phyloP scores from a whole-genome alignment of 345 rosid species.

The Aquilaria yunnanensis region DNA sequence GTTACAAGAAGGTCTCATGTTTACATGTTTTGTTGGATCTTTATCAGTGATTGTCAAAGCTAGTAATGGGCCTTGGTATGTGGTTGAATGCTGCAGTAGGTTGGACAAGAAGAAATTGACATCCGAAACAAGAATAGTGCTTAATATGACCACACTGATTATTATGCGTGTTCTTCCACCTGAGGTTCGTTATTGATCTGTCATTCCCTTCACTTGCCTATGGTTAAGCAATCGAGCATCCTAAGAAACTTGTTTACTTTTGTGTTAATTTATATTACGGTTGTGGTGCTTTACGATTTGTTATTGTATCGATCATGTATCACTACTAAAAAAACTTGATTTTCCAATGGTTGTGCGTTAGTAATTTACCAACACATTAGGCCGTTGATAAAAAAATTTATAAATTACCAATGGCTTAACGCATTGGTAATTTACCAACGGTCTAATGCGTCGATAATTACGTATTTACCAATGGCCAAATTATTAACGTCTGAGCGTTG shows the following conservation, averaged over 20 bases:
- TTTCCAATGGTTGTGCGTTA: too few species aligned
- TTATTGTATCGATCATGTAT: too few species aligned
- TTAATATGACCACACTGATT: slow-evolving; percentile 63
- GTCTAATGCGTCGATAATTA: too few species aligned
- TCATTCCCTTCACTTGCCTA: not conserved
- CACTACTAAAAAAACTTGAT: too few species aligned
- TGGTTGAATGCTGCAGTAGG: slow-evolving; percentile 94
- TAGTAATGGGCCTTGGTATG: slow-evolving; percentile 92
- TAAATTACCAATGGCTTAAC: too few species aligned
- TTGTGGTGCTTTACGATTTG: too few species aligned
- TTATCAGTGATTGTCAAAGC: slow-evolving; percentile 88
- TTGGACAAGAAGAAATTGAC: slow-evolving; percentile 87
- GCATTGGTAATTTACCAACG: too few species aligned
- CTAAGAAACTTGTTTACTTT: not conserved
- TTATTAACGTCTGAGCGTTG: too few species aligned
- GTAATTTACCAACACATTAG: too few species aligned
- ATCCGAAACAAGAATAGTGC: slow-evolving; percentile 87
- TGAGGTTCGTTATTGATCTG: slow-evolving; percentile 33
- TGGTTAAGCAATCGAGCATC: not conserved
- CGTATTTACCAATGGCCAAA: too few species aligned
- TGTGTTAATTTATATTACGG: too few species aligned
- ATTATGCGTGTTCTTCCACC: slow-evolving; percentile 88
- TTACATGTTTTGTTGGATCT: not conserved
- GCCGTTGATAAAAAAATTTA: too few species aligned
- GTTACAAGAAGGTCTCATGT: not conserved